Evolutionary conservation across 2,329 filamentous ascomycete species (phyloP), one percentile per base, ranked within the genome.

Genomic region (Arthroderma uncinatum): DNA sequence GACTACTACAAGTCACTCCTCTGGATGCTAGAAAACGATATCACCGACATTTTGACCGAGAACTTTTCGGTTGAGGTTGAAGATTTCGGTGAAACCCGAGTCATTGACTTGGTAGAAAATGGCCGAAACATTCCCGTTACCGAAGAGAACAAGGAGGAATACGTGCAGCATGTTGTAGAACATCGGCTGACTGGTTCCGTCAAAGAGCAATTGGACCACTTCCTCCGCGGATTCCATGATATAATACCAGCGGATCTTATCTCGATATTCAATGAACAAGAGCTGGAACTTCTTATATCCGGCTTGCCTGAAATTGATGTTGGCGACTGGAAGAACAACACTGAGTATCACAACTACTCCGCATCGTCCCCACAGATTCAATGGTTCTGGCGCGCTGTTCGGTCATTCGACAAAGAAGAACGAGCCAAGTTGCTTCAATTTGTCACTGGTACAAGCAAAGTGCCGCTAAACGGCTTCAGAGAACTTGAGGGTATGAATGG

Each of bases 401-500:
- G 93, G 65, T 95, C 91, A 3, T 98, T 96, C 68, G 94, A 97
- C 77, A 97, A 97, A 76, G 94, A 98, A 76, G 94, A 98, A 75
- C 88, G 89, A 60, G 93, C 93, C 65, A 98, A 98, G 74, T 78
- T 98, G 61, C 80, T 98, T 47, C 93, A 98, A 68, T 98, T 98
- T 71, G 93, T 98, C 63, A 98, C 94, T 1, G 93, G 93, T 70
- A 98, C 94, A 16, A 94, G 88, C 71, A 98, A 98, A 75, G 94
- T 98, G 50, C 93, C 93, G 39, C 83, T 98, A 53, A 98, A 98
- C 65, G 93, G 93, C 10, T 98, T 98, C 80, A 96, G 95, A 76
- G 93, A 98, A 73, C 82, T 98, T 5, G 94, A 98, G 76, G 94
- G 93, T 63, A 98, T 98, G 93, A 97, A 98, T 68, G 93, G 93